phyloP scores from a whole-genome alignment of 257 asterid genomes.

The Ehretia macrophylla region DNA sequence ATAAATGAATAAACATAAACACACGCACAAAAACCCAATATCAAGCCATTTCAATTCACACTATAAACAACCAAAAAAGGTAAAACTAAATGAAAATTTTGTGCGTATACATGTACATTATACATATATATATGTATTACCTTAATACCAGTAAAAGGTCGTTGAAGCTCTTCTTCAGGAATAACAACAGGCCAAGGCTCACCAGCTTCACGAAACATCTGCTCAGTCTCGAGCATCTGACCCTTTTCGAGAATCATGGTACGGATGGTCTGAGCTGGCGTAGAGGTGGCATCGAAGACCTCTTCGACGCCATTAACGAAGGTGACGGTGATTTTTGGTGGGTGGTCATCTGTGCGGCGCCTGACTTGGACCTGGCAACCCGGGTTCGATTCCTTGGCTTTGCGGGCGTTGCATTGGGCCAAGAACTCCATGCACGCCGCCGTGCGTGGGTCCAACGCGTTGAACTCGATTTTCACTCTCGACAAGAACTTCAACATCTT shows the following conservation, averaged over 20 bases:
- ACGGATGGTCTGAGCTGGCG: slow-evolving; percentile 80
- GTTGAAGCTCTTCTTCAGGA: slow-evolving; percentile 62
- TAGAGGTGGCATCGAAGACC: slow-evolving; percentile 73
- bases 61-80: not conserved
- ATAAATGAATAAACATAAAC: not conserved
- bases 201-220: slow-evolving; percentile 88
- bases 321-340: slow-evolving; percentile 85
- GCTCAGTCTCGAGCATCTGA: slow-evolving; percentile 78
- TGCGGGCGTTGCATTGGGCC: slow-evolving; percentile 89
- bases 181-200: slow-evolving; percentile 91
- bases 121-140: slow-evolving; percentile 20
- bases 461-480: slow-evolving; percentile 90
- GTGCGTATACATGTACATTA: no score
- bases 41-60: not conserved
- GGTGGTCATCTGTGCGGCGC: slow-evolving; percentile 90
- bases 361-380: slow-evolving; percentile 80
- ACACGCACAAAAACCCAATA: not conserved
- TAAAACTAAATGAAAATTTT: not conserved
- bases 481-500: slow-evolving; percentile 83
- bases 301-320: slow-evolving; percentile 86
- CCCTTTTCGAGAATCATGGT: slow-evolving; percentile 87
- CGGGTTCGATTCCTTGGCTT: slow-evolving; percentile 88
- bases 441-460: slow-evolving; percentile 78
- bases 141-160: slow-evolving; percentile 69
- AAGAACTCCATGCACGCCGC: slow-evolving; percentile 93